Percentiles rank a stretch among this genome's conserved stretches.
phyloP scores from a whole-genome alignment of 352 stramenopile species.

The Saprolegnia parasitica region DNA sequence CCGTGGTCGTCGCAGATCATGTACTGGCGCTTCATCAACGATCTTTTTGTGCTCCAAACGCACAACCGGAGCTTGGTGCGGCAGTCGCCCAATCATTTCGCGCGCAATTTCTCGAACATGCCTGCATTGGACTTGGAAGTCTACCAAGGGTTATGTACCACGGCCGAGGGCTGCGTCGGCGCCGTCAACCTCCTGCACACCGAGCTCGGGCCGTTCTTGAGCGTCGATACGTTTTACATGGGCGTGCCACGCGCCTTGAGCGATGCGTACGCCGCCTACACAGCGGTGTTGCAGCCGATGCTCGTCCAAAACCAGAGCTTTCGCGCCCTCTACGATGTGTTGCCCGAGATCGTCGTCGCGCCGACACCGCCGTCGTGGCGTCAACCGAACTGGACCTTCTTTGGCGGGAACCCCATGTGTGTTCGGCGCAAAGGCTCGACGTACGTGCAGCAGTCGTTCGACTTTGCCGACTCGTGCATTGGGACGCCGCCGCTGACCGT shows the following conservation, averaged over 20 bases:
- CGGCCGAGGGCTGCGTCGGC: neutral
- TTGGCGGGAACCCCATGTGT: conserved; percentile 17
- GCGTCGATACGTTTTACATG: conserved; percentile 3
- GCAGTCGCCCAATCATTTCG: neutral
- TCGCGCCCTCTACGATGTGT: neutral
- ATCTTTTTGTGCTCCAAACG: neutral
- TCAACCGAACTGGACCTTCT: neutral
- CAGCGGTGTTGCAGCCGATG: neutral
- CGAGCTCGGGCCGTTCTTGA: neutral
- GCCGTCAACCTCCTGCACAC: neutral
- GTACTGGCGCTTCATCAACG: conserved; percentile 4
- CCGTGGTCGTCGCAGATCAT: neutral
- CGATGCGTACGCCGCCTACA: neutral
- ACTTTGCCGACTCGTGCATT: neutral
- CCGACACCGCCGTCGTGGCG: neutral
- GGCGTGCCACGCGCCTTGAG: neutral
- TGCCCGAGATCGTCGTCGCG: neutral
- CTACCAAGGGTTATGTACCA: neutral
- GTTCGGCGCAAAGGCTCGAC: neutral
- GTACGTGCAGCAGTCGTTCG: conserved; percentile 1
- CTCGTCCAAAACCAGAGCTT: neutral
- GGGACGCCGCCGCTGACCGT: neutral
- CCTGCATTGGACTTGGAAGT: conserved; percentile 1
- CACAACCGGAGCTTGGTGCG: neutral
- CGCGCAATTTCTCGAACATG: neutral